phyloP scores from a whole-genome alignment of 2,329 filamentous ascomycete species.

The Neurospora crassa region DNA sequence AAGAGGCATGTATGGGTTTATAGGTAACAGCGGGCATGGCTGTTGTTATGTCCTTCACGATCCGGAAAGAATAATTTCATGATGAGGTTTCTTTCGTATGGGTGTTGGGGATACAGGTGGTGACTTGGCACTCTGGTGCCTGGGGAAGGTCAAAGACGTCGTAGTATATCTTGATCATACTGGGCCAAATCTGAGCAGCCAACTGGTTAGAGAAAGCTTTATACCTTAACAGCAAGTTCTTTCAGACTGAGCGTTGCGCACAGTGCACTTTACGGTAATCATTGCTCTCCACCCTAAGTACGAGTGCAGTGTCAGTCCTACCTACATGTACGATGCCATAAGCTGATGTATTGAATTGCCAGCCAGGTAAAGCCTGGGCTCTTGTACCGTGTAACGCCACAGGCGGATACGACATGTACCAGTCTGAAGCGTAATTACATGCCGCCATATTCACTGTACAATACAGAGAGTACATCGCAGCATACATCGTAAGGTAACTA shows the following conservation, averaged over 20 bases:
- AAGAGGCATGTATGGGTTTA: neutral
- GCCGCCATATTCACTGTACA: neutral
- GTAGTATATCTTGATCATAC: neutral
- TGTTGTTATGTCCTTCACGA: neutral
- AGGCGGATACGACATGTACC: neutral
- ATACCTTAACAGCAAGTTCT: neutral
- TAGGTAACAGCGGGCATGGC: neutral
- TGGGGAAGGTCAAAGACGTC: neutral
- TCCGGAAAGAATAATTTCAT: neutral
- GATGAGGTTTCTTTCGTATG: neutral
- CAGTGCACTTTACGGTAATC: neutral
- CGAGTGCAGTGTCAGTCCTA: neutral
- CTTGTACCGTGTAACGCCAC: neutral
- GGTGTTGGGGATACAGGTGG: neutral
- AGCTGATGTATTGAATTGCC: neutral
- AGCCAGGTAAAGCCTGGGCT: neutral
- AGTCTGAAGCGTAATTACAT: neutral
- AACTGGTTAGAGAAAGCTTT: neutral
- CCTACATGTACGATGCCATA: neutral
- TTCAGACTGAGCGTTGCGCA: neutral
- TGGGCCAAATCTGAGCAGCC: neutral
- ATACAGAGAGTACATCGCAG: neutral
- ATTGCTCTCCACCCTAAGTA: neutral
- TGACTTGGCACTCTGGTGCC: neutral
- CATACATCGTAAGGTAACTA: neutral